A percentile compares a stretch with the other conserved stretches of the same genome.
Evolutionary conservation across 805 yeast genomes (phyloP).

Genomic region (Starmerella bacillaris): DNA sequence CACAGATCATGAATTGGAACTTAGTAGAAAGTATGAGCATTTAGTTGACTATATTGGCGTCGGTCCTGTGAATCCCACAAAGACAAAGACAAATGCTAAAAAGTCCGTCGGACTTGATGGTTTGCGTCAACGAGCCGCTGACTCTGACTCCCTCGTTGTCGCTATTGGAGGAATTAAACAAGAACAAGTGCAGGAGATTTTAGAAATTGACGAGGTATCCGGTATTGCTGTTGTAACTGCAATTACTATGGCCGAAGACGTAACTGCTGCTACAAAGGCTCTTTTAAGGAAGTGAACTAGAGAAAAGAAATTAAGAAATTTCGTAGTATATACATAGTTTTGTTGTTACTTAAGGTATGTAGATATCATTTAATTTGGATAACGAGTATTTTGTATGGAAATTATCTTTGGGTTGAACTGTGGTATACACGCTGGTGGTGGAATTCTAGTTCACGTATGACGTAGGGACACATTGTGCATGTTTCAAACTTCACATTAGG

Average conservation of each 20-base stretch:
- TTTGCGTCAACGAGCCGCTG: conserved; percentile 52
- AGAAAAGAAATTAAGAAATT: background rate
- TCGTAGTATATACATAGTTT: background rate
- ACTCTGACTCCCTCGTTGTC: conserved; percentile 44
- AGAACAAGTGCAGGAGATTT: conserved; percentile 6
- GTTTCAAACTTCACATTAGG: no score
- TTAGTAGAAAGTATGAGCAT: conserved; percentile 4
- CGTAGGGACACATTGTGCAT: no score
- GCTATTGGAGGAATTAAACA: conserved; percentile 37
- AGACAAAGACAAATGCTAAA: conserved; percentile 44
- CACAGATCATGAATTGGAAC: conserved; percentile 35
- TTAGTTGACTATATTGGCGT: conserved; percentile 59
- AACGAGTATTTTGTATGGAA: no score
- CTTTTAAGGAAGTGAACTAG: background rate
- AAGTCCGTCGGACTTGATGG: conserved; percentile 57
- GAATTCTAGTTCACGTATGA: no score
- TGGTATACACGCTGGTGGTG: no score
- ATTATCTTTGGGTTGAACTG: no score
- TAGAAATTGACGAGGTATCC: conserved; percentile 33
- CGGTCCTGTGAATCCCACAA: conserved; percentile 55
- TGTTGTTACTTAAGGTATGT: no score
- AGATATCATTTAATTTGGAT: no score
- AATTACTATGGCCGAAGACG: conserved; percentile 39
- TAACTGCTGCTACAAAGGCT: conserved; percentile 7
- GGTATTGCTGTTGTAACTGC: conserved; percentile 87